These are phyloP conservation scores for Aurantiochytrium sp. DNA, from an alignment of 108 stramenopile species.

Conservation along the genomic window DNA sequence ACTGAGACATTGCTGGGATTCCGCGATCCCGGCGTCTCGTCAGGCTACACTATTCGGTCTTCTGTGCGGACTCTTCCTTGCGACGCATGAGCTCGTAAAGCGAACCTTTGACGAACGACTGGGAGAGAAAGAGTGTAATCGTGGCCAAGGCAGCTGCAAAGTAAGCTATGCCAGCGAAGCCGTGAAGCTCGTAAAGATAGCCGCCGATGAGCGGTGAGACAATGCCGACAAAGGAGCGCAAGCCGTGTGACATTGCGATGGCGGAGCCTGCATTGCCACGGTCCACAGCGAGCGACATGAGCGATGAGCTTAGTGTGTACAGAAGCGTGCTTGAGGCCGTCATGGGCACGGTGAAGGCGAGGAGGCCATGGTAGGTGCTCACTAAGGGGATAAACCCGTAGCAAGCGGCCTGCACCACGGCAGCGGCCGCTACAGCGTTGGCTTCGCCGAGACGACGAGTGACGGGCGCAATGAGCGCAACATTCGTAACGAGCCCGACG, in stretches of 20 bases:
- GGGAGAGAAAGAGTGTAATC: background rate
- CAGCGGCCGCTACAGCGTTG: background rate
- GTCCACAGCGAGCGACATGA: slow-evolving; percentile 2
- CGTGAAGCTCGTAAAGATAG: background rate
- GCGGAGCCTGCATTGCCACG: background rate
- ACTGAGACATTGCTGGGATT: no score
- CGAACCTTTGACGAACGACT: background rate
- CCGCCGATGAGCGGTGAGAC: background rate
- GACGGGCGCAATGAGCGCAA: background rate
- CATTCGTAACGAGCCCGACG: background rate
- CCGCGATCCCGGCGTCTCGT: no score
- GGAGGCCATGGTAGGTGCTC: background rate
- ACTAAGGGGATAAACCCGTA: background rate
- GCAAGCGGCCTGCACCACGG: background rate
- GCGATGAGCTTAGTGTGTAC: background rate
- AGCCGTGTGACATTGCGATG: background rate
- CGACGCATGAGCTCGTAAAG: background rate
- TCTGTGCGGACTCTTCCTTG: background rate
- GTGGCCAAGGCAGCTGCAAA: background rate
- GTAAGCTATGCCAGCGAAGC: background rate
- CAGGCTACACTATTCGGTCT: no score
- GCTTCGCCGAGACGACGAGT: background rate
- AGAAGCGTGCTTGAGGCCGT: background rate
- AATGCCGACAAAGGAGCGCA: slow-evolving; percentile 17
- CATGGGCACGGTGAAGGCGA: background rate